phyloP scores from a whole-genome alignment of 192 early-diverging fungal genomes.

The Nowakowskiella sp. region DNA sequence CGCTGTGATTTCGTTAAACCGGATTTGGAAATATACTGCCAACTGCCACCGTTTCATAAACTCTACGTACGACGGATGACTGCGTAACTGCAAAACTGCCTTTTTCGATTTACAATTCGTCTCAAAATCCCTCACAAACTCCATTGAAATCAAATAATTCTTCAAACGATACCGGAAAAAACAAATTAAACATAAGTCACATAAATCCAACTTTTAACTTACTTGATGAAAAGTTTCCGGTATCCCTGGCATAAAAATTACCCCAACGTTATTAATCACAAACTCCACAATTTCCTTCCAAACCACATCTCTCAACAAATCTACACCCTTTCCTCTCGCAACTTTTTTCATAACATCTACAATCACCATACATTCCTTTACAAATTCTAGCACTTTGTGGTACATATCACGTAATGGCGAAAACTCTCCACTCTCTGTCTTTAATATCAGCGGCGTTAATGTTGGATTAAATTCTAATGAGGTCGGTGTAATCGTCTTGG shows the following conservation, averaged over 20 bases:
- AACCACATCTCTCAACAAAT: conserved; percentile 54
- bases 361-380: conserved; percentile 38
- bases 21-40: conserved; percentile 34
- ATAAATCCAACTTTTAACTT: background rate
- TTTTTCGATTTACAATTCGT: conserved; percentile 4
- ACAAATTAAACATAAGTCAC: background rate
- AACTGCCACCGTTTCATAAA: conserved; percentile 42
- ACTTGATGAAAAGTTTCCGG: conserved; percentile 64
- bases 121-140: conserved; percentile 18
- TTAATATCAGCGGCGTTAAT: background rate
- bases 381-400: conserved; percentile 45
- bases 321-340: conserved; percentile 54
- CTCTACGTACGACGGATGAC: conserved; percentile 17
- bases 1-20: conserved; percentile 33
- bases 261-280: conserved; percentile 37
- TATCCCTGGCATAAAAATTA: conserved; percentile 56
- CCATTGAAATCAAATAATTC: conserved; percentile 21
- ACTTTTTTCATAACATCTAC: conserved; percentile 46
- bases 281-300: conserved; percentile 44
- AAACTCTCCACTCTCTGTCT: background rate
- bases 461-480: background rate
- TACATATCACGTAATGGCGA: conserved; percentile 50
- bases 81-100: conserved; percentile 15
- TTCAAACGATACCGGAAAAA: conserved; percentile 1
- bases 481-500: background rate